phyloP scores from a whole-genome alignment of 257 asterid genomes.

The Petrea volubilis region DNA sequence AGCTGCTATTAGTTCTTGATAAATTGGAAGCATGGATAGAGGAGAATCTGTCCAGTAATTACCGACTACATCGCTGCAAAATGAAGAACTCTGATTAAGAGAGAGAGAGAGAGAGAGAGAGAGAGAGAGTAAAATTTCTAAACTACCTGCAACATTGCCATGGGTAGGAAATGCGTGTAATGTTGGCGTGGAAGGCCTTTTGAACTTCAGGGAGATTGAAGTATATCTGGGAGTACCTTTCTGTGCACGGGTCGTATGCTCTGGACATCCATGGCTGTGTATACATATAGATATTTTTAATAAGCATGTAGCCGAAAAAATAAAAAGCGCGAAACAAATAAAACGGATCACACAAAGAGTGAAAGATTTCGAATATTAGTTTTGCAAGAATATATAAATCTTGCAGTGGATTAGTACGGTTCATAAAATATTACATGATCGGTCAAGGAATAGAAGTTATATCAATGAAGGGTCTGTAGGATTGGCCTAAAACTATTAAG shows the following conservation, averaged over 20 bases:
- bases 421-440: too few species aligned
- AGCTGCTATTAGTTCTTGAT: constrained; percentile 79
- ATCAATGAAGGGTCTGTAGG: too few species aligned
- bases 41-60: constrained; percentile 90
- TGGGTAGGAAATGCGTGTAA: constrained; percentile 60
- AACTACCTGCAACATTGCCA: constrained; percentile 95
- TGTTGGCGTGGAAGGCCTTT: constrained; percentile 83
- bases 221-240: constrained; percentile 64
- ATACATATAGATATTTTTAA: not conserved
- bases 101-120: too few species aligned
- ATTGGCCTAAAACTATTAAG: too few species aligned
- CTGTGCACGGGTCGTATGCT: constrained; percentile 95
- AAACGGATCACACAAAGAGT: not conserved
- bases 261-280: constrained; percentile 90
- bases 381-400: not conserved
- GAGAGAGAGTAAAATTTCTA: too few species aligned
- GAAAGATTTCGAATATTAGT: not conserved
- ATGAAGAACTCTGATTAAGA: constrained; percentile 13
- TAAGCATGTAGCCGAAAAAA: not conserved
- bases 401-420: too few species aligned
- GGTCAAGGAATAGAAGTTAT: too few species aligned
- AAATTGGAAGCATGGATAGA: constrained; percentile 86
- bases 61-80: constrained; percentile 77
- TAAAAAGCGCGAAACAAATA: not conserved
- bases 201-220: constrained; percentile 91